These are phyloP conservation scores for Setaria italica DNA, from an alignment of 202 grass and related monocot genomes.

Conservation along the genomic window DNA sequence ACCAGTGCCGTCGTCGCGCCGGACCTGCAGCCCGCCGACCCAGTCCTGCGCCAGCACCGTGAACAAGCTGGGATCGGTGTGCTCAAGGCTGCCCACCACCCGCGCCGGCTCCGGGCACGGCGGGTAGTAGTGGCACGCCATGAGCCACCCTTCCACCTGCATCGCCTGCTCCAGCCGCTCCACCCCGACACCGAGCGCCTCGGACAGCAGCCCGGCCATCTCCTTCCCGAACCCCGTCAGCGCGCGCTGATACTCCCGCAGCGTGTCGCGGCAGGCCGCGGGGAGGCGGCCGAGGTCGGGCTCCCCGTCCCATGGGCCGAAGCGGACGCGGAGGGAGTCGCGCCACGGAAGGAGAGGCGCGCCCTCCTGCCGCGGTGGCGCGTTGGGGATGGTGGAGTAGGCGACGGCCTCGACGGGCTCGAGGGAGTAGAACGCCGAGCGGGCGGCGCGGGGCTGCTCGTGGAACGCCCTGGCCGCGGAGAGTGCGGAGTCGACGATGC, in stretches of 20 bases:
- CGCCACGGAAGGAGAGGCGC: constrained; percentile 42
- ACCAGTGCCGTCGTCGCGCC: neutral
- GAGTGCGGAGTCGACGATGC: constrained; percentile 22
- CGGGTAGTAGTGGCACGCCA: constrained; percentile 75
- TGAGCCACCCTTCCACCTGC: constrained; percentile 45
- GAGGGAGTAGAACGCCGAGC: constrained; percentile 48
- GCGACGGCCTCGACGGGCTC: constrained; percentile 1
- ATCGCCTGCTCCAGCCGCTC: constrained; percentile 39
- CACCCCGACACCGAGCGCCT: constrained; percentile 44
- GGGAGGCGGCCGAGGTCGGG: constrained; percentile 44
- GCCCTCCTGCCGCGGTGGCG: neutral
- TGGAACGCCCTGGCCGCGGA: constrained; percentile 55
- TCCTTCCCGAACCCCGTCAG: constrained; percentile 37
- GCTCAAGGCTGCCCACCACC: constrained; percentile 39
- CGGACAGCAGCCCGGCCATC: constrained; percentile 48
- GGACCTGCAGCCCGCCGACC: constrained; percentile 56
- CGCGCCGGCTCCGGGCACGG: constrained; percentile 54
- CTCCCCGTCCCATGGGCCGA: neutral
- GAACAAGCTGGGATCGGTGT: constrained; percentile 66
- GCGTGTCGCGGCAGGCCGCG: constrained; percentile 33
- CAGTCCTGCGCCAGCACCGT: constrained; percentile 50
- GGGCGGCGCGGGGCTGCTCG: constrained; percentile 46
- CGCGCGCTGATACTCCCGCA: constrained; percentile 44
- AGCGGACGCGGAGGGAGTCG: constrained; percentile 44
- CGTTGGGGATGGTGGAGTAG: constrained; percentile 56